These are phyloP conservation scores for Erythrobasidium yunnanense DNA, from an alignment of 768 basidiomycete species.

Conservation along the genomic window DNA sequence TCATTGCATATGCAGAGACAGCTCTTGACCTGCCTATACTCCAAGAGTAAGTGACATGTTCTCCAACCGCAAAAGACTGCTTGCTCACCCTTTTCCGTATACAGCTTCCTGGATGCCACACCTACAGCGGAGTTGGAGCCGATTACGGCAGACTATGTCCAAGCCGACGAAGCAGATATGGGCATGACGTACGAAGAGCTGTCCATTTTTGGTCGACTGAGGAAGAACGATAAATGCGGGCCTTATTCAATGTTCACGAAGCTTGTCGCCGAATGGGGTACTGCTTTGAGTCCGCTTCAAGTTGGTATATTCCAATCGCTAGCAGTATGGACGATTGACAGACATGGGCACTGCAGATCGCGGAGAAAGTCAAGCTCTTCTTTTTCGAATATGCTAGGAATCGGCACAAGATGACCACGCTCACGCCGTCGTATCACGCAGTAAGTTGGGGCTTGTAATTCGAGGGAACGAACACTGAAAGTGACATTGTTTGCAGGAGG, in stretches of 20 bases:
- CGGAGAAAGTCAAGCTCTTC: slow-evolving; percentile 92
- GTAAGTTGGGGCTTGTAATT: slow-evolving; percentile 53
- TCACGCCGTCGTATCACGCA: slow-evolving; percentile 88
- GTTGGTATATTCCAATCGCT: slow-evolving; percentile 43
- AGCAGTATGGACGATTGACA: neutral
- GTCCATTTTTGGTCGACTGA: slow-evolving; percentile 78
- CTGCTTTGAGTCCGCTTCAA: slow-evolving; percentile 66
- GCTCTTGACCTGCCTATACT: slow-evolving; percentile 78
- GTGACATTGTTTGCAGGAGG: too few species aligned
- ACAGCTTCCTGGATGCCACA: slow-evolving; percentile 76
- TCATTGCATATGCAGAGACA: slow-evolving; percentile 70
- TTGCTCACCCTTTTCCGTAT: neutral
- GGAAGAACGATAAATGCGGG: slow-evolving; percentile 94
- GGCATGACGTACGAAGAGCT: slow-evolving; percentile 92
- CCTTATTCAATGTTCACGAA: slow-evolving; percentile 97
- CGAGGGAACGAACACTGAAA: too few species aligned
- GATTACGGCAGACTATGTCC: slow-evolving; percentile 83
- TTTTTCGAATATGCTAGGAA: slow-evolving; percentile 95
- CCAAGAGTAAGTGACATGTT: slow-evolving; percentile 48
- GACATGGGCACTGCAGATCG: slow-evolving; percentile 53
- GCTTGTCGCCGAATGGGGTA: slow-evolving; percentile 85
- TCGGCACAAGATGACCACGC: slow-evolving; percentile 89
- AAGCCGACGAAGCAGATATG: slow-evolving; percentile 97
- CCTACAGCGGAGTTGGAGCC: slow-evolving; percentile 96
- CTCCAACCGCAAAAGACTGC: neutral